A percentile compares a stretch with the other conserved stretches of the same genome.
These are phyloP conservation scores for Penicillium psychrofluorescens DNA, from an alignment of 495 filamentous ascomycete genomes.

Conservation along the genomic window DNA sequence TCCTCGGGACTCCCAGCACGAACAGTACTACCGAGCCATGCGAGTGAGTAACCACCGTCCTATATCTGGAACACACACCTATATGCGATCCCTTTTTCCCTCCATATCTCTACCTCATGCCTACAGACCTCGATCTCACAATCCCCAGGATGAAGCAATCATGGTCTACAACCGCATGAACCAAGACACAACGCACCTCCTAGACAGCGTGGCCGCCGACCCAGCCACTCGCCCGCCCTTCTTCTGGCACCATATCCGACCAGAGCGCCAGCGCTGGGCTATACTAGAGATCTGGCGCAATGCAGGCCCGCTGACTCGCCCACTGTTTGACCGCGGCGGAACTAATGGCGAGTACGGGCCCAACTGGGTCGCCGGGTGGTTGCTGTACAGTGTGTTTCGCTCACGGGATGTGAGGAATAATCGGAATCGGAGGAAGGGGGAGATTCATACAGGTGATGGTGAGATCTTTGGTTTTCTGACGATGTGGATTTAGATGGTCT, in stretches of 20 bases:
- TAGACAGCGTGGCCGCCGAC: constrained; percentile 30
- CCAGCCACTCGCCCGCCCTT: constrained; percentile 30
- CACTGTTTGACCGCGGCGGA: constrained; percentile 30
- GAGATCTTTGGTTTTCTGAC: constrained; percentile 1
- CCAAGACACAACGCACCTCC: constrained; percentile 29
- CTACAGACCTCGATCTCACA: not conserved
- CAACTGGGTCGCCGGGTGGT: constrained; percentile 53
- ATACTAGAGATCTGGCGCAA: constrained; percentile 34
- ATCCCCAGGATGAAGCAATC: constrained; percentile 39
- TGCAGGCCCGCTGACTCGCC: constrained; percentile 26
- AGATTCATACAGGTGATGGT: constrained; percentile 21
- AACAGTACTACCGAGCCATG: constrained; percentile 39
- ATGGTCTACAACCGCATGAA: constrained; percentile 37
- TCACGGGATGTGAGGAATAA: constrained; percentile 51
- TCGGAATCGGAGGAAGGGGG: constrained; percentile 37
- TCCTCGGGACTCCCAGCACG: constrained; percentile 31
- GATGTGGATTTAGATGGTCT: not conserved
- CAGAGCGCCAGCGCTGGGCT: constrained; percentile 33
- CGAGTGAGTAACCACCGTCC: constrained; percentile 18
- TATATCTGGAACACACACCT: too few relatives aligned
- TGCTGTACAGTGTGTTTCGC: constrained; percentile 52
- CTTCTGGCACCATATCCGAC: constrained; percentile 42
- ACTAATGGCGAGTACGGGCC: constrained; percentile 38
- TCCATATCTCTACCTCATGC: too few relatives aligned
- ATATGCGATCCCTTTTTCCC: too few relatives aligned